Base-by-base conservation (phyloP, 2,329 filamentous ascomycete species). In the Bipolaris sorokiniana region DNA sequence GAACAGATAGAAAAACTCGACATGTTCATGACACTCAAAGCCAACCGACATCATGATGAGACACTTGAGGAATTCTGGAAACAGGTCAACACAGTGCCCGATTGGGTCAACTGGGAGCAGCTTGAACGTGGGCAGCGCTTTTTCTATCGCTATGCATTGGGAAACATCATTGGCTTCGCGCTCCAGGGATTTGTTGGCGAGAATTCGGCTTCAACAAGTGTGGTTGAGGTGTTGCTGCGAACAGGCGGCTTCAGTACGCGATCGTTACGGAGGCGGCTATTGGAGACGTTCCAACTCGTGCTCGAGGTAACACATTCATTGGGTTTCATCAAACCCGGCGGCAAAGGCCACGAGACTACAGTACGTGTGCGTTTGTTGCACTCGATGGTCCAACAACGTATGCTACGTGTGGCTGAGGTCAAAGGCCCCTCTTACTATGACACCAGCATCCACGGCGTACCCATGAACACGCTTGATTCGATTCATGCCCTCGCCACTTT, bases 211-310 rank as follows among this genome's bases (percentile, higher is more conserved):
- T 44, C 40, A 28, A 44, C 40, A 44, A 44, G 40, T 28, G 40
- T 44, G 40, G 40, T 44, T 44, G 40, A 44, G 40, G 40, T 44
- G 40, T 44, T 44, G 40, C 40, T 44, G 40, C 40, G 40, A 28
- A 44, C 40, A 44, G 22, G 40, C 40, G 40, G 40, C 22, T 44
- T 44, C 40, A 44, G 40, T 28, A 44, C 40, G 40, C 40, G 40
- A 44, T 44, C 40, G 40, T 44, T 44, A 44, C 40, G 40, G 22
- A 26, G 40, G 40, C 40, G 40, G 40, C 7, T 44, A 44, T 28
- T 44, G 40, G 40, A 44, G 40, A 44, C 40, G 40, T 44, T 44
- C 40, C 40, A 44, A 22, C 40, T 44, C 22, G 40, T 44, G 22
- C 40, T 44, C 7, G 40, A 44, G 40, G 40, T 44, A 15, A 44